Evolutionary conservation across 148 eudicot genomes (phyloP).

Genomic region (Chenopodium suecicum): DNA sequence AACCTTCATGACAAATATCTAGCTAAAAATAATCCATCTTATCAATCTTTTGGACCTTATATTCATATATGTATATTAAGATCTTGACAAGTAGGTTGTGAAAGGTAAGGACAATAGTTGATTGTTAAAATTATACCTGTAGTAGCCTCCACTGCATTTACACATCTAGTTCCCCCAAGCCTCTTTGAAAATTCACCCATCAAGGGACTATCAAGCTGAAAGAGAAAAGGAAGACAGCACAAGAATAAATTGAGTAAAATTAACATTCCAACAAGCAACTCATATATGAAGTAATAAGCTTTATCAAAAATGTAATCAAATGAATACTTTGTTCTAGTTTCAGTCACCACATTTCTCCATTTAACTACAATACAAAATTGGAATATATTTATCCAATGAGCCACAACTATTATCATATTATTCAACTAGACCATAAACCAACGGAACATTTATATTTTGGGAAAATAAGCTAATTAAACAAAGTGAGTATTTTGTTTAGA

Average conservation of each 20-base stretch:
- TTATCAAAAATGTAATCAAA: too few species aligned
- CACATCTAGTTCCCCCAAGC: slow-evolving; percentile 63
- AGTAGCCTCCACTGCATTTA: slow-evolving; percentile 48
- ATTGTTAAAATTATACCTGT: slow-evolving; percentile 42
- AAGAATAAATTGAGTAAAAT: not conserved
- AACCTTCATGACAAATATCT: too few species aligned
- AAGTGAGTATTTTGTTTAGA: too few species aligned
- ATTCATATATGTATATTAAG: not conserved
- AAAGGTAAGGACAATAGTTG: not conserved
- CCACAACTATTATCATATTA: not conserved
- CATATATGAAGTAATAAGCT: not conserved
- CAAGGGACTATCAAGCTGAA: slow-evolving; percentile 45
- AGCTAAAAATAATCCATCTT: too few species aligned
- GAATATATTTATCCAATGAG: not conserved
- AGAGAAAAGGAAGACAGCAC: not conserved
- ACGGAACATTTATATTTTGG: too few species aligned
- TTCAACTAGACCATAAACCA: not conserved
- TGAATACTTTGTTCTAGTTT: not conserved
- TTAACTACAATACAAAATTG: not conserved
- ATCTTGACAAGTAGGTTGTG: too few species aligned
- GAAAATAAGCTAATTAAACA: too few species aligned
- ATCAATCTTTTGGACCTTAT: not conserved
- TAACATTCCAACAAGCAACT: not conserved
- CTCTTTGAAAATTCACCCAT: slow-evolving; percentile 45
- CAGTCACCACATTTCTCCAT: not conserved